Evolutionary conservation across 1,284 basidiomycete genomes (phyloP), one percentile per base, ranked within the genome.

Genomic region (Ceratobasidium sp.): DNA sequence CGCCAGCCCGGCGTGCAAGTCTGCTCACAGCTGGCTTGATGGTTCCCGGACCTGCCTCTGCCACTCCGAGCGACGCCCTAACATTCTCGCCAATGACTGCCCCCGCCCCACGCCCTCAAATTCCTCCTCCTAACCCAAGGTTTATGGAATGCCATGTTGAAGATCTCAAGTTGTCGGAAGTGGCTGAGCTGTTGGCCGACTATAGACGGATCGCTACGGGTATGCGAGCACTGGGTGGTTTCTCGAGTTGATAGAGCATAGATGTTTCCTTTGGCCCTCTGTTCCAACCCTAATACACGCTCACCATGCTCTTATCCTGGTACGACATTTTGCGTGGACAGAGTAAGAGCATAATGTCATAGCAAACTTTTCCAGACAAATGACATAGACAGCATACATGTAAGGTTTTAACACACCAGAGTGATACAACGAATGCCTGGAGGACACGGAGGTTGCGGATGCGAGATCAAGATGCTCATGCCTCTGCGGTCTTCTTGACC

Each of bases 111-210:
- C 71, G 58, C 17, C 49, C 69, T 22, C 69, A 68, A 25, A 73
- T 83, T 13, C 75, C 81, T 0, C 88, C 87, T 15, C 91, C 90
- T 0, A 87, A 85, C 64, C 78, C 81, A 45, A 83, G 87, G 7
- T 92, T 92, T 75, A 69, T 92, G 68, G 84, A 88, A 71, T 89
- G 88, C 72, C 81, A 84, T 1, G 82, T 86, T 55, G 90, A 89
- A 68, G 92, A 94, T 73, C 78, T 94, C 68, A 84, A 82, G 62
- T 79, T 94, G 25, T 85, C 86, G 0, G 93, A 95, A 74, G 86
- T 94, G 1, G 85, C 83, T 0, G 86, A 89, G 71, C 80, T 95
- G 42, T 79, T 95, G 74, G 78, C 81, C 32, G 93, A 94, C 72
- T 94, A 95, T 77, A 85, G 86, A 71, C 81, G 88, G 22, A 75